These are phyloP conservation scores for Plantago elongata DNA, from an alignment of 257 asterid genomes.

Conservation along the genomic window DNA sequence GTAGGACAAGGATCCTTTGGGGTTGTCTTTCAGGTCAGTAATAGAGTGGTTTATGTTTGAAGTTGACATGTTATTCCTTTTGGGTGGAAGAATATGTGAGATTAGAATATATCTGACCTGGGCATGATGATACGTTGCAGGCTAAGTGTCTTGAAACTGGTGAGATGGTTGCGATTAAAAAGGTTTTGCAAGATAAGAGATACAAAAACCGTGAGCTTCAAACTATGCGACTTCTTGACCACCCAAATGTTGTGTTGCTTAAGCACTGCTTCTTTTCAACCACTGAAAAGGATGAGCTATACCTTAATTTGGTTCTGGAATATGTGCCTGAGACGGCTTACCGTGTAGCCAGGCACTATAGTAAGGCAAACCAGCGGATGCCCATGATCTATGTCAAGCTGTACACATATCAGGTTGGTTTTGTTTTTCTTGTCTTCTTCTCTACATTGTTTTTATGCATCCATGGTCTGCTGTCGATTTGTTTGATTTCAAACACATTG, in stretches of 20 bases:
- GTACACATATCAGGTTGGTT: conserved; percentile 25
- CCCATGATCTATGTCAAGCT: conserved; percentile 27
- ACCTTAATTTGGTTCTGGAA: conserved; percentile 26
- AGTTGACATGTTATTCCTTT: too few relatives aligned
- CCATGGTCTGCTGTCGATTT: neutral
- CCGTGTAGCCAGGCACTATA: conserved; percentile 26
- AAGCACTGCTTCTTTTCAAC: conserved; percentile 28
- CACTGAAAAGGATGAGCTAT: conserved; percentile 24
- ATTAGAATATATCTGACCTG: too few relatives aligned
- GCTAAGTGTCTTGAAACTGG: conserved; percentile 26
- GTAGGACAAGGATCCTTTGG: conserved; percentile 94
- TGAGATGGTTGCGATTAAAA: conserved; percentile 25
- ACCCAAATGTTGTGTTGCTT: conserved; percentile 25
- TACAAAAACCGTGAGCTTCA: conserved; percentile 30
- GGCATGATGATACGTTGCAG: conserved; percentile 1
- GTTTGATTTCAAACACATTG: neutral
- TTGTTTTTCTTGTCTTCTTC: conserved; percentile 1
- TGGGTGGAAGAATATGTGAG: too few relatives aligned
- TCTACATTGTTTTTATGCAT: too few relatives aligned
- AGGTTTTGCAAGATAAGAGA: conserved; percentile 30
- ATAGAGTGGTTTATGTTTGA: too few relatives aligned
- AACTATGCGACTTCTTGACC: conserved; percentile 32
- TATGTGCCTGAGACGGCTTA: conserved; percentile 30
- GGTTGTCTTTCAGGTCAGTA: conserved; percentile 73
- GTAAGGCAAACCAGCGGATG: conserved; percentile 23